Conservation (phyloP, 495 filamentous ascomycete species). For the Pseudevernia furfuracea region DNA sequence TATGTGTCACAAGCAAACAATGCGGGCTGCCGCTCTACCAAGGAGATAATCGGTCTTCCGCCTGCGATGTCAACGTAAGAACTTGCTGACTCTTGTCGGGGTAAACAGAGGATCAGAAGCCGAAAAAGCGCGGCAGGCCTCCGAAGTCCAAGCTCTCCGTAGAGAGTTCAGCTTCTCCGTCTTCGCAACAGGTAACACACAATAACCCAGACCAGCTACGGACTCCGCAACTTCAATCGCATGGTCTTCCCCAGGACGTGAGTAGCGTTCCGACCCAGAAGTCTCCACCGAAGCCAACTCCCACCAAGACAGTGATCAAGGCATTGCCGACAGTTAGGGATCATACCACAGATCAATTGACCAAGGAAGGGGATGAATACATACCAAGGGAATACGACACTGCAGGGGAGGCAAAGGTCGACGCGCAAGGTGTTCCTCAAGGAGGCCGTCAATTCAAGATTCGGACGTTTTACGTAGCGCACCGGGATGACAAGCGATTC, state of each 20-base stretch:
- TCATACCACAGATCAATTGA: conserved; percentile 95
- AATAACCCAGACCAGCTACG: conserved; percentile 50
- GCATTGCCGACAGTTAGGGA: conserved; percentile 92
- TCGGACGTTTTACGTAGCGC: conserved; percentile 85
- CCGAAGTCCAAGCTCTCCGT: conserved; percentile 58
- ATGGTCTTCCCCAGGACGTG: conserved; percentile 54
- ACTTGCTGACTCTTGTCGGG: conserved; percentile 13
- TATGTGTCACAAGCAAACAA: conserved; percentile 45
- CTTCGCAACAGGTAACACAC: conserved; percentile 43
- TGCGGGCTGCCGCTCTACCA: conserved; percentile 18
- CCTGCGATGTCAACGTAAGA: not conserved
- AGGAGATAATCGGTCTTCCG: not conserved
- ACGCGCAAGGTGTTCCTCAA: conserved; percentile 68
- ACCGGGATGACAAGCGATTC: conserved; percentile 86
- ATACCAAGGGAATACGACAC: conserved; percentile 87
- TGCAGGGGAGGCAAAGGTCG: conserved; percentile 88
- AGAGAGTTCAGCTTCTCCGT: conserved; percentile 38
- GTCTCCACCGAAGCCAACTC: conserved; percentile 82
- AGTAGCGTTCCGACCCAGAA: conserved; percentile 55
- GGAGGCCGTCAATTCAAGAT: conserved; percentile 86
- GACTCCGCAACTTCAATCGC: conserved; percentile 70
- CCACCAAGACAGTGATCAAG: conserved; percentile 78
- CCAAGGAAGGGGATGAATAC: conserved; percentile 89
- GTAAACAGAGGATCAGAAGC: conserved; percentile 60
- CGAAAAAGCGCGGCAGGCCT: conserved; percentile 80